phyloP scores from a whole-genome alignment of 2,329 filamentous ascomycete genomes.

The Chaetomium sp. region DNA sequence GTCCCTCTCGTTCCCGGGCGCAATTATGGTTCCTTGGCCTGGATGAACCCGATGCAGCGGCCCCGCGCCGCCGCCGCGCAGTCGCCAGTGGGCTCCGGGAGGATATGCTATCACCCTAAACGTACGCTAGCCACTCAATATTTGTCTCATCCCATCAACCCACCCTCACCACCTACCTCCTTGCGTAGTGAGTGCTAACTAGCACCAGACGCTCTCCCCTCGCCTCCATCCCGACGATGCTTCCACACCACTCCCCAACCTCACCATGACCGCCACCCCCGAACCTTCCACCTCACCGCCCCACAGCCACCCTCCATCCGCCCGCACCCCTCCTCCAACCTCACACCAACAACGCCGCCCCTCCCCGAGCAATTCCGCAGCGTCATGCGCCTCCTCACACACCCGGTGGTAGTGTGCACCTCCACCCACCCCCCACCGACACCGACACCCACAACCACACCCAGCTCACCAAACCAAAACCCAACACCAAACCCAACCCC shows the following conservation, averaged over 20 bases:
- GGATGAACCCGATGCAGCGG: constrained; percentile 13
- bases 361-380: constrained; percentile 51
- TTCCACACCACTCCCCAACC: constrained; percentile 20
- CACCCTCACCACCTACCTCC: not conserved
- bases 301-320: constrained; percentile 42
- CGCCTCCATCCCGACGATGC: not conserved
- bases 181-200: not conserved
- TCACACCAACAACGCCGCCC: not conserved
- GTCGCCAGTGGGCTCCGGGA: not conserved
- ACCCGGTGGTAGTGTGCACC: constrained; percentile 60
- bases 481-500: not conserved
- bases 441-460: not conserved
- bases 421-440: constrained; percentile 40
- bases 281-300: constrained; percentile 33
- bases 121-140: not conserved
- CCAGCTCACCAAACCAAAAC: too few species aligned
- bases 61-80: not conserved
- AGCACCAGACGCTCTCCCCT: not conserved
- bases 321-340: constrained; percentile 35
- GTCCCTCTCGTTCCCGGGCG: constrained; percentile 1
- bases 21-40: constrained; percentile 18
- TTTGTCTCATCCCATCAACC: constrained; percentile 1
- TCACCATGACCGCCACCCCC: constrained; percentile 6
- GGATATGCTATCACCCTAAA: not conserved
- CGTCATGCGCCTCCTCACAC: constrained; percentile 56